Evolutionary conservation across 345 rosid species (phyloP).

Genomic region (Eucalyptus paniculata): DNA sequence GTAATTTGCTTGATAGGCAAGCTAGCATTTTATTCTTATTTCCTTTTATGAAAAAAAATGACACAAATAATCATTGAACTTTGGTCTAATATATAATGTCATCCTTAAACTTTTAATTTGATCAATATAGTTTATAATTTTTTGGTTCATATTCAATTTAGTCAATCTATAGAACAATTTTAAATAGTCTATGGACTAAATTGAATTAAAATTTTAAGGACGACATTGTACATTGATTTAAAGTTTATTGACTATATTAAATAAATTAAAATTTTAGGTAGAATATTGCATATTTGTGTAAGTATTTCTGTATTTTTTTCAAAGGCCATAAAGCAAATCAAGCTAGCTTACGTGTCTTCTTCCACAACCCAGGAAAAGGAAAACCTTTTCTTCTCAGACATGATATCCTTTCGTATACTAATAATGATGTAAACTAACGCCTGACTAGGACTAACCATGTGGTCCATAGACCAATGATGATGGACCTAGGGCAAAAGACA

Average conservation of each 20-base stretch:
- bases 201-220: not conserved
- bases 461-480: not conserved
- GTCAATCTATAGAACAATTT: not conserved
- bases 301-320: not conserved
- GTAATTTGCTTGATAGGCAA: not conserved
- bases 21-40: not conserved
- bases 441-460: not conserved
- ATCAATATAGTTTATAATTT: not conserved
- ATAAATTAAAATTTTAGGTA: not conserved
- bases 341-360: not conserved
- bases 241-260: not conserved
- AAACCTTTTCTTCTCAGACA: not conserved
- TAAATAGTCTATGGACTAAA: not conserved
- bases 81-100: accelerated
- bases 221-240: not conserved
- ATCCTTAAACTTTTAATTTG: not conserved
- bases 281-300: not conserved
- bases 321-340: not conserved
- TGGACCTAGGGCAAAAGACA: not conserved
- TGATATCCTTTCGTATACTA: not conserved
- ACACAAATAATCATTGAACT: accelerated
- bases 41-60: not conserved
- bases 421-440: not conserved
- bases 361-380: not conserved
- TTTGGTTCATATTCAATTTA: not conserved